phyloP scores from a whole-genome alignment of 2,329 filamentous ascomycete species.

The Myriosclerotinia scirpicola region DNA sequence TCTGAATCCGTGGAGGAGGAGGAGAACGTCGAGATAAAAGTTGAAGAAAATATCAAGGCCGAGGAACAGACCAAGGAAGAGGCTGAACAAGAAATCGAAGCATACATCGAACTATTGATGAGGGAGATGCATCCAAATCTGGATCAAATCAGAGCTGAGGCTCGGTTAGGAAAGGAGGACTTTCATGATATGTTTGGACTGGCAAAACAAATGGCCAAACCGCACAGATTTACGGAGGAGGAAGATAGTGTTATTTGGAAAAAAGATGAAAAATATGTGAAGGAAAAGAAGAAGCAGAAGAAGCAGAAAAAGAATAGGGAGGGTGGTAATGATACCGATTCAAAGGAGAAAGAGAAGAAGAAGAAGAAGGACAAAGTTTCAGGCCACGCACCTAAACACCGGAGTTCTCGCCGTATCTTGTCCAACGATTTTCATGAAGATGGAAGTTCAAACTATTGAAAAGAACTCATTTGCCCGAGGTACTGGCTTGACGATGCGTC shows the following conservation, averaged over 20 bases:
- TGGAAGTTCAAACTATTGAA: not conserved
- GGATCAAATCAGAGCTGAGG: not conserved
- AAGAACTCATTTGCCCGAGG: too few species aligned
- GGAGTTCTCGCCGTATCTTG: not conserved
- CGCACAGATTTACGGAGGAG: too few species aligned
- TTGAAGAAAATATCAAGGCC: not conserved
- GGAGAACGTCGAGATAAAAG: not conserved
- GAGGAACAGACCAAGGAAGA: not conserved
- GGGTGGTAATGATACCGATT: too few species aligned
- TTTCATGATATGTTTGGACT: not conserved
- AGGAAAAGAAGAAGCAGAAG: not conserved
- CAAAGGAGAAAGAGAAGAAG: not conserved
- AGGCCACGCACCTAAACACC: not conserved
- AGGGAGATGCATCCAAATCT: conserved; percentile 8
- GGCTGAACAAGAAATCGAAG: not conserved
- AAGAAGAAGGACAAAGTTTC: not conserved
- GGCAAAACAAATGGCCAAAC: not conserved
- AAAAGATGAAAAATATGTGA: not conserved
- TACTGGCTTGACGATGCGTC: not conserved
- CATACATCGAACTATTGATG: not conserved
- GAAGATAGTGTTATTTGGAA: not conserved
- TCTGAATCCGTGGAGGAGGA: not conserved
- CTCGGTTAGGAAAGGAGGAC: not conserved
- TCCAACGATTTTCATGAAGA: not conserved
- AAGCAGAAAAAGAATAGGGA: too few species aligned